Evolutionary conservation across 805 yeast species (phyloP).

Genomic region (Monosporozyma yasuniensis): DNA sequence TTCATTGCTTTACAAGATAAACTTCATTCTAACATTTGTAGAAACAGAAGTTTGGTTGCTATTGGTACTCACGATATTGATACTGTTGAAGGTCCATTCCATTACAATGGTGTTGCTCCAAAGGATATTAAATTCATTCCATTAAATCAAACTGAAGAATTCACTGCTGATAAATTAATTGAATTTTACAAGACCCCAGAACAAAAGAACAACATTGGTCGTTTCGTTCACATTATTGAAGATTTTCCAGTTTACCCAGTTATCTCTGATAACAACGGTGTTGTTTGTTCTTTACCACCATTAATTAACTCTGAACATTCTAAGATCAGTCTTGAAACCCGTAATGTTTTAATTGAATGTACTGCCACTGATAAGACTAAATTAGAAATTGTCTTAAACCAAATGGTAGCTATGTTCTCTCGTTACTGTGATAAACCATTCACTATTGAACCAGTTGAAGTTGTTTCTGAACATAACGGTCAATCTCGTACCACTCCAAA

Average conservation of each 20-base stretch:
- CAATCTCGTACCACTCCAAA: slow-evolving; percentile 72
- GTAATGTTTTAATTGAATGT: slow-evolving; percentile 82
- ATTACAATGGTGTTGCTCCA: slow-evolving; percentile 79
- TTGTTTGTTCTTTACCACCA: slow-evolving; percentile 91
- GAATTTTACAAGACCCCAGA: slow-evolving; percentile 65
- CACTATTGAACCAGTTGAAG: slow-evolving; percentile 81
- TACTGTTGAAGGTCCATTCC: slow-evolving; percentile 69
- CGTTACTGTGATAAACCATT: slow-evolving; percentile 75
- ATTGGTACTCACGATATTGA: slow-evolving; percentile 97
- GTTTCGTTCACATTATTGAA: slow-evolving; percentile 77
- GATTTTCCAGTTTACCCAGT: slow-evolving; percentile 89
- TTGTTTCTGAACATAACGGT: slow-evolving; percentile 71
- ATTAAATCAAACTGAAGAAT: slow-evolving; percentile 56
- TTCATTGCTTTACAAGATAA: slow-evolving; percentile 95
- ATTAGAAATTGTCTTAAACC: slow-evolving; percentile 85
- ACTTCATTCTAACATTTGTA: slow-evolving; percentile 87
- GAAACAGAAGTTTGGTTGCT: slow-evolving; percentile 95
- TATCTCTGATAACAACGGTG: slow-evolving; percentile 64
- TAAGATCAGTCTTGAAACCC: slow-evolving; percentile 77
- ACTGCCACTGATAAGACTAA: slow-evolving; percentile 95
- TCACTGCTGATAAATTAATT: slow-evolving; percentile 73
- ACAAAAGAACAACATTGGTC: slow-evolving; percentile 81
- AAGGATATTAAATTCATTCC: slow-evolving; percentile 67
- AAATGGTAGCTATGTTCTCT: slow-evolving; percentile 91
- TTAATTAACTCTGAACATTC: slow-evolving; percentile 88